A percentile compares a stretch with the other conserved stretches of the same genome.
These are phyloP conservation scores for Kodamaea restingae DNA, from an alignment of 805 yeast species.

Conservation along the genomic window DNA sequence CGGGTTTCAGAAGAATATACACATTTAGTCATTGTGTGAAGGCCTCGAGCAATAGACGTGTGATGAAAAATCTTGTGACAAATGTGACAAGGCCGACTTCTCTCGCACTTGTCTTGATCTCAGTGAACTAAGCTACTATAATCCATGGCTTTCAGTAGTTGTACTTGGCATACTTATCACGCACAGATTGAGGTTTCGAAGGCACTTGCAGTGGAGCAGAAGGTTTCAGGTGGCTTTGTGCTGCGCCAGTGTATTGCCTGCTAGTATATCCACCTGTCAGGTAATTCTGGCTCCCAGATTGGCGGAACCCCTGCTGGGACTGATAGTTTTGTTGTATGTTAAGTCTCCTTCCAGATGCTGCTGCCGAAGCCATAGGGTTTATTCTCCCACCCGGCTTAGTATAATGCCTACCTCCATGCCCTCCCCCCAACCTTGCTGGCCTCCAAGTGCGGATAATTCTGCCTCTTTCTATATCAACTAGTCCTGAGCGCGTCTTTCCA, in stretches of 20 bases:
- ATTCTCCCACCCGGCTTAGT: constrained; percentile 30
- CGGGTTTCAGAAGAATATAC: no score
- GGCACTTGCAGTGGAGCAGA: constrained; percentile 1
- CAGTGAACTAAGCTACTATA: no score
- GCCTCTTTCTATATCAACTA: constrained; percentile 74
- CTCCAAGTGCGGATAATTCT: constrained; percentile 62
- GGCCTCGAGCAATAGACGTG: no score
- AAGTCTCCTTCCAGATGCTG: constrained; percentile 24
- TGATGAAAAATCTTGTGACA: no score
- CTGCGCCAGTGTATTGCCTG: background rate
- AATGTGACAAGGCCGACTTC: no score
- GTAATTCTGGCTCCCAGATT: background rate
- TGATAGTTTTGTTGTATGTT: constrained; percentile 5
- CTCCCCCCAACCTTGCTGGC: constrained; percentile 83
- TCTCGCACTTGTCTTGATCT: no score
- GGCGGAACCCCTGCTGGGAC: background rate
- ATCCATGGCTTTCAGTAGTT: no score
- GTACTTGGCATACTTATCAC: constrained; percentile 25
- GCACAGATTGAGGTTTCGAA: constrained; percentile 16
- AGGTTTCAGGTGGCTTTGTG: background rate
- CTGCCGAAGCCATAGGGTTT: constrained; percentile 31
- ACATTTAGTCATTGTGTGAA: no score
- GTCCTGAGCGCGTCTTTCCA: constrained; percentile 41
- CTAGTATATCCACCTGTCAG: background rate
- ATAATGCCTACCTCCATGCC: constrained; percentile 82